Evolutionary conservation across 2,329 filamentous ascomycete species (phyloP).

Genomic region (Volutella citrinella): DNA sequence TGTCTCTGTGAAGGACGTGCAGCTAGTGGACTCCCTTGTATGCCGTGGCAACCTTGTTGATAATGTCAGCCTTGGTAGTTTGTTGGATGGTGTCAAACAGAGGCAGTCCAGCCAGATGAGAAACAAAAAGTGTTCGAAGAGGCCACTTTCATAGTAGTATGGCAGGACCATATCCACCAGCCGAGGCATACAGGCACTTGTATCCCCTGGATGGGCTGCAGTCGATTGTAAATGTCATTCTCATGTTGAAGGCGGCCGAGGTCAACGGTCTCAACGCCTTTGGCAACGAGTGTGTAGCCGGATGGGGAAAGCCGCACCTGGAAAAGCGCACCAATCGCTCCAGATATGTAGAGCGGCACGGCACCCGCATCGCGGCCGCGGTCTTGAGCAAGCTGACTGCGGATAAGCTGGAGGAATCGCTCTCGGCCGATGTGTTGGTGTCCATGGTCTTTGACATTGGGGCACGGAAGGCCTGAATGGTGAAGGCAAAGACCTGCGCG

Average conservation of each 20-base stretch:
- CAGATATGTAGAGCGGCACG: slow-evolving; percentile 26
- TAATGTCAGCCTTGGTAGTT: slow-evolving; percentile 5
- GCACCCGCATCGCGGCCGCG: slow-evolving; percentile 28
- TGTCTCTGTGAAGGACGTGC: slow-evolving; percentile 26
- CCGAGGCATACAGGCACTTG: slow-evolving; percentile 35
- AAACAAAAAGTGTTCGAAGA: slow-evolving; percentile 31
- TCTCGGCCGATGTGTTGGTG: slow-evolving; percentile 19
- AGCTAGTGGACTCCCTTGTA: slow-evolving; percentile 14
- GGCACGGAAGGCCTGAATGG: slow-evolving; percentile 30
- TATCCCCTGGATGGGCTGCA: slow-evolving; percentile 30
- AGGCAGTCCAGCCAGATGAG: slow-evolving; percentile 26
- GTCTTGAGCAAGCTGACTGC: slow-evolving; percentile 28
- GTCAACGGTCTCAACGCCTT: slow-evolving; percentile 31
- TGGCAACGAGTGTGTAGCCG: slow-evolving; percentile 38
- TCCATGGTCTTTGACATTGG: slow-evolving; percentile 19
- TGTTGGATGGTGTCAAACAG: slow-evolving; percentile 1
- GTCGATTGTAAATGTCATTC: slow-evolving; percentile 27
- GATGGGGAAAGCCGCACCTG: slow-evolving; percentile 33
- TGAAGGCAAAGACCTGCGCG: slow-evolving; percentile 37
- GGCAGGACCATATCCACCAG: slow-evolving; percentile 24
- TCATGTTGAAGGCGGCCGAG: slow-evolving; percentile 24
- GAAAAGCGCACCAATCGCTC: slow-evolving; percentile 31
- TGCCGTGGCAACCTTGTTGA: slow-evolving; percentile 2
- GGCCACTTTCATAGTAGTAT: slow-evolving; percentile 29
- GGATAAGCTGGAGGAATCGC: slow-evolving; percentile 26